A percentile compares a stretch with the other conserved stretches of the same genome.
These are phyloP conservation scores for Fusarium decemcellulare DNA, from an alignment of 2,329 filamentous ascomycete species.

Conservation along the genomic window DNA sequence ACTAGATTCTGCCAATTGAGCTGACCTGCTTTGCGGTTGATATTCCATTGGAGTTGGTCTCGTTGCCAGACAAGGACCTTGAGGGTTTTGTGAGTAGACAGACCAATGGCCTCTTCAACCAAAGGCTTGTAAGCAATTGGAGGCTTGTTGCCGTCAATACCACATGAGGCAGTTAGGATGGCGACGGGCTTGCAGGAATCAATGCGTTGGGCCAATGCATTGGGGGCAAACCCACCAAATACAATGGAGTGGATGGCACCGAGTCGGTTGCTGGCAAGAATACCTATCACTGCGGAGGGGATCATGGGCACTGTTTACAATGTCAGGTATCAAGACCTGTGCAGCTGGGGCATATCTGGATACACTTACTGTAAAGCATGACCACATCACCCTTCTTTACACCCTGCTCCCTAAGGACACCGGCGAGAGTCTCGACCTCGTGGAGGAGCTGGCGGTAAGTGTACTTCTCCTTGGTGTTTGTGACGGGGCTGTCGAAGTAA, in stretches of 20 bases:
- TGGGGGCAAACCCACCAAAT: conserved; percentile 90
- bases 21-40: conserved; percentile 78
- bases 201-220: conserved; percentile 88
- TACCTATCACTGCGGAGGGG: conserved; percentile 87
- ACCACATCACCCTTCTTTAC: conserved; percentile 89
- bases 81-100: conserved; percentile 78
- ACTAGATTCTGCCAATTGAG: conserved; percentile 85
- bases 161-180: conserved; percentile 91
- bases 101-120: conserved; percentile 78
- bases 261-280: conserved; percentile 84
- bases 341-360: neutral
- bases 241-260: conserved; percentile 94
- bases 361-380: conserved; percentile 84
- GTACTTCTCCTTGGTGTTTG: conserved; percentile 76
- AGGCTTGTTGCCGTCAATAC: conserved; percentile 88
- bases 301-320: conserved; percentile 89
- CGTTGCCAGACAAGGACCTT: conserved; percentile 89
- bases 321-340: neutral
- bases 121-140: conserved; percentile 83
- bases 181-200: conserved; percentile 82
- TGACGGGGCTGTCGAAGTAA: conserved; percentile 90
- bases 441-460: conserved; percentile 83
- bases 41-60: conserved; percentile 81
- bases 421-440: conserved; percentile 87
- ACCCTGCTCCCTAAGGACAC: conserved; percentile 85